Evolutionary conservation across 306 rosid genomes (phyloP).

Genomic region (Malus domestica): DNA sequence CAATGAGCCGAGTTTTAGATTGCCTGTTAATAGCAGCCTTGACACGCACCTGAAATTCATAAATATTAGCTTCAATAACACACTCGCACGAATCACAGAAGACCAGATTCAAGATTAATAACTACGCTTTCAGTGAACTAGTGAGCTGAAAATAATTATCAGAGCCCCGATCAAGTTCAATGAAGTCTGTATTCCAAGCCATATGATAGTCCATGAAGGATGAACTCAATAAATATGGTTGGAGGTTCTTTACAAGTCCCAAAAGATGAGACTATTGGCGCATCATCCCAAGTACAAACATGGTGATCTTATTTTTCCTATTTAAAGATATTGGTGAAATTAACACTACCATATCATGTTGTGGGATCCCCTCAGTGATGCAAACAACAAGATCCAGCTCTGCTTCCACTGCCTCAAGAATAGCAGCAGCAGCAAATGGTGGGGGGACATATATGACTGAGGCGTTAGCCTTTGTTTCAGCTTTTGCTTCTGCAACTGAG

Average conservation of each 20-base stretch:
- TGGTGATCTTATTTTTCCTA: not conserved
- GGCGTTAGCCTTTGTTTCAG: conserved; percentile 91
- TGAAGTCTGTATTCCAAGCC: not conserved
- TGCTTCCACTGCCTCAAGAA: conserved; percentile 85
- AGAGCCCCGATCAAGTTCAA: not conserved
- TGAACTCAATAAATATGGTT: not conserved
- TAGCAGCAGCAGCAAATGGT: conserved; percentile 94
- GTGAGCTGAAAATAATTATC: not conserved
- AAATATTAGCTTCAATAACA: conserved; percentile 3
- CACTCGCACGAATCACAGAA: not conserved
- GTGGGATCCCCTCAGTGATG: conserved; percentile 99
- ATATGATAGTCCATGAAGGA: not conserved
- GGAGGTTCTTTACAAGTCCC: not conserved
- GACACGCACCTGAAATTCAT: conserved; percentile 64
- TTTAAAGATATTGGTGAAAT: not conserved
- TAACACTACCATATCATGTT: conserved; percentile 79
- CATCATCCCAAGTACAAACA: not conserved
- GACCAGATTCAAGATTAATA: not conserved
- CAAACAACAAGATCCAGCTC: conserved; percentile 95
- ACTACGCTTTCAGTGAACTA: not conserved
- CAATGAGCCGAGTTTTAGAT: conserved; percentile 85
- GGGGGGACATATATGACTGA: conserved; percentile 96
- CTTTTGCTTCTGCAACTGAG: conserved; percentile 87
- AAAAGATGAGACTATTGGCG: not conserved
- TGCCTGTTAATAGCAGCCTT: conserved; percentile 90